These are phyloP conservation scores for Daldinia concentrica DNA, from an alignment of 495 filamentous ascomycete species.

Conservation along the genomic window DNA sequence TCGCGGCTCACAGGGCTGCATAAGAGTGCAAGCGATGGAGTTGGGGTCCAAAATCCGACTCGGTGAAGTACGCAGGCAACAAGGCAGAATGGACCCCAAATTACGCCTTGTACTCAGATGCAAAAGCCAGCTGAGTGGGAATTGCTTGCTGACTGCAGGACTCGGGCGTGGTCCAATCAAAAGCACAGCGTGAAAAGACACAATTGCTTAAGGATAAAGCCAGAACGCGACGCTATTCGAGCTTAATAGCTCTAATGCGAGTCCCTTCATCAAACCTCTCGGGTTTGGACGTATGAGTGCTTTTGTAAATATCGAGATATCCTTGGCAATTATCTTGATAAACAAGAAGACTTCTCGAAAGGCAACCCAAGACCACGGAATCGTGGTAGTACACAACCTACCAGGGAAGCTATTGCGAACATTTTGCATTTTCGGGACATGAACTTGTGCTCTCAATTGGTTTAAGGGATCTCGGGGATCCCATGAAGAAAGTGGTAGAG, in stretches of 20 bases:
- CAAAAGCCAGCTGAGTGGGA: constrained; percentile 47
- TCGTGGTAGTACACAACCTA: constrained; percentile 15
- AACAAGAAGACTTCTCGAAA: constrained; percentile 21
- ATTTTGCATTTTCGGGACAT: constrained; percentile 16
- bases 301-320: constrained; percentile 19
- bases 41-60: constrained; percentile 49
- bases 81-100: constrained; percentile 50
- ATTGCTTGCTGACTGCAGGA: constrained; percentile 50
- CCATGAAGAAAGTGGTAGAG: constrained; percentile 15
- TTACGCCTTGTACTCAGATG: constrained; percentile 47
- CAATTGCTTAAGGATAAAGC: constrained; percentile 33
- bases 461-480: constrained; percentile 49
- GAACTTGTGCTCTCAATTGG: constrained; percentile 8
- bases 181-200: constrained; percentile 29
- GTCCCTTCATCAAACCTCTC: constrained; percentile 38
- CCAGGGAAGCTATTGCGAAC: constrained; percentile 7
- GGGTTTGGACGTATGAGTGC: constrained; percentile 46
- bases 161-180: constrained; percentile 48
- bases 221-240: constrained; percentile 44
- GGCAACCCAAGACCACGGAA: constrained; percentile 21
- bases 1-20: constrained; percentile 50
- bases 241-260: constrained; percentile 33
- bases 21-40: constrained; percentile 45
- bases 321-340: constrained; percentile 16
- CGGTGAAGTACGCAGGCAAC: constrained; percentile 52